Base-by-base conservation (phyloP, 768 basidiomycete species). In the Boletales sp. region DNA sequence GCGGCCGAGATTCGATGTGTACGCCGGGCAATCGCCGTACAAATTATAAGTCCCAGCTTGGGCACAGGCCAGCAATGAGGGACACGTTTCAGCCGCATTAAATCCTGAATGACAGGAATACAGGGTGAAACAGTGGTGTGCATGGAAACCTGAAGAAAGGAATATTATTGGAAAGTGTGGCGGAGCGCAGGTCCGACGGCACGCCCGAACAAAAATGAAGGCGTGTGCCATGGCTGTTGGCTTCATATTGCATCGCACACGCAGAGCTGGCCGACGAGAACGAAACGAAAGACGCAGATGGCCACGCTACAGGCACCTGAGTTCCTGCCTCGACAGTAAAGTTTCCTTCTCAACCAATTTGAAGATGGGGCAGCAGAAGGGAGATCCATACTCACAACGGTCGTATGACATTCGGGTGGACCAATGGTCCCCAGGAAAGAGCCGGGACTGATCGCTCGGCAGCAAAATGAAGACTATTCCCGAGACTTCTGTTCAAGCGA, bases 61-160 rank as follows among this genome's bases (percentile, higher is more conserved):
- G 42, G 52, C 44, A 44, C 52, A 48, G 37, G 36, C 24, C 54
- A 50, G 21, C 50, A 36, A 37, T 40, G 53, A 53, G 34, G 15
- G 51, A 62, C 55, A 53, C 51, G 63, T 55, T 67, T 65, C 53
- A 59, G 36, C 57, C 62, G 57, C 57, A 59, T 43, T 53, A 61
- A 52, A 40, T 45, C 53, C 59, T 41, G 50, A 43, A 18, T 32
- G 41, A 43, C 27, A 44, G 54, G 56, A 45, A 52, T 40, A 30
- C 48, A 47, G 32, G 40, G 38, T 56, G 62, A 61, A 54, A 56
- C 54, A 29, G 29, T 48, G 17, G 57, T 51, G 15, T 41, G 40
- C 55, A 49, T 53, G 54, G 59, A 56, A 58, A 56, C 61, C 17
- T 52, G 47, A 51, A 51, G 52, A 43, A 24, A 21, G 9, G n/a